Percentiles rank a stretch among this genome's conserved stretches.
These are phyloP conservation scores for Stemphylium vesicarium DNA, from an alignment of 2,329 filamentous ascomycete species.

Conservation along the genomic window DNA sequence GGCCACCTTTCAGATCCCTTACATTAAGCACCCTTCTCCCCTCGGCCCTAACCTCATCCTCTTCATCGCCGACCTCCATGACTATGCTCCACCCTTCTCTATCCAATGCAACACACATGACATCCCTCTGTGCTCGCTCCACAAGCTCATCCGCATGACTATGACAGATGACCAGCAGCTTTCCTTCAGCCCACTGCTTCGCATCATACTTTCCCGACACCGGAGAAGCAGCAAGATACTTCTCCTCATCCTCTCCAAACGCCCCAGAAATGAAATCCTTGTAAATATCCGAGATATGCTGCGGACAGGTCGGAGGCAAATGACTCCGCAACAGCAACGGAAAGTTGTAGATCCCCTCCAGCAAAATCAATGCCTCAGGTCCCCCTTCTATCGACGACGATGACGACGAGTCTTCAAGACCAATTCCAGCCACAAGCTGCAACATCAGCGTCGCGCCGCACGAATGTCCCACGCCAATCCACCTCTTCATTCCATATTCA, in stretches of 20 bases:
- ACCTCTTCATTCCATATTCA: constrained; percentile 55
- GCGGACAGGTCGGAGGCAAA: constrained; percentile 35
- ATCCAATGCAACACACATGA: constrained; percentile 60
- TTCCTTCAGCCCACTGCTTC: constrained; percentile 49
- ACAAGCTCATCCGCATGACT: constrained; percentile 58
- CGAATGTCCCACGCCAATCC: constrained; percentile 67
- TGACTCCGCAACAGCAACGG: constrained; percentile 58
- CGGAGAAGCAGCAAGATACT: constrained; percentile 57
- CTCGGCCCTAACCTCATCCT: constrained; percentile 31
- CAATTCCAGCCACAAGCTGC: constrained; percentile 55
- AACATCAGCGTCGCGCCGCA: constrained; percentile 69
- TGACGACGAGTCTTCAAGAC: constrained; percentile 6
- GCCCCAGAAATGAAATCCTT: constrained; percentile 63
- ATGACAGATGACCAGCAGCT: constrained; percentile 52
- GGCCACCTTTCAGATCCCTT: constrained; percentile 61
- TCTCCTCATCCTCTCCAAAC: constrained; percentile 58
- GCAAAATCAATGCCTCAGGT: constrained; percentile 60
- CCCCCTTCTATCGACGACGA: neutral
- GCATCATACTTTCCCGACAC: constrained; percentile 52
- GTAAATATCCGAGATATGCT: constrained; percentile 58
- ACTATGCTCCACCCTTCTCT: constrained; percentile 50
- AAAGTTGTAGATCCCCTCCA: constrained; percentile 73
- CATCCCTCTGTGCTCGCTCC: constrained; percentile 63
- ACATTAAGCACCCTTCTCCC: constrained; percentile 45
- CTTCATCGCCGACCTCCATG: constrained; percentile 36